These are phyloP conservation scores for Entamoeba dispar DNA, from an alignment of 208 protist species.

Conservation along the genomic window DNA sequence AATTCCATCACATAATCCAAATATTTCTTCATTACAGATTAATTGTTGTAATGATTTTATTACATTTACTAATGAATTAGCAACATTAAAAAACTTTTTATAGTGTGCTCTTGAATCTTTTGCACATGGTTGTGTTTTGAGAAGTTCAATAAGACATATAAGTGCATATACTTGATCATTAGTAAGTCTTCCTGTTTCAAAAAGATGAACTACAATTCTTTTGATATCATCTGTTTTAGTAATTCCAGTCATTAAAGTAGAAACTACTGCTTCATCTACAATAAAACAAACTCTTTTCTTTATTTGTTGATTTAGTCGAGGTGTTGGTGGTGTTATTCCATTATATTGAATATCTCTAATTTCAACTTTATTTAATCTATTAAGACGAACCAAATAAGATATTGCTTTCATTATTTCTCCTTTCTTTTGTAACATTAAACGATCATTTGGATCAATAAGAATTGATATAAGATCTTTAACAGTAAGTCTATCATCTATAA, in stretches of 20 bases:
- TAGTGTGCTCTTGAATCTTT: background rate
- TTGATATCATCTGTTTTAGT: background rate
- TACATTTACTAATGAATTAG: background rate
- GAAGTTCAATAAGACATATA: background rate
- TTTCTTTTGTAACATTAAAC: background rate
- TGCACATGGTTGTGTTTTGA: background rate
- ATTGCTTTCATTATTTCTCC: background rate
- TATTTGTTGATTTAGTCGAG: background rate
- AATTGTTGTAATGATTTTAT: background rate
- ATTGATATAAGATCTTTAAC: background rate
- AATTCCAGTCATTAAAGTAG: background rate
- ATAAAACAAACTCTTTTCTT: background rate
- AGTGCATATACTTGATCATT: background rate
- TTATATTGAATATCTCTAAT: background rate
- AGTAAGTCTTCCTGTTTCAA: background rate
- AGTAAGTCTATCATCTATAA: background rate
- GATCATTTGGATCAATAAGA: background rate
- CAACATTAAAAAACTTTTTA: background rate
- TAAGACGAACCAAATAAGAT: background rate
- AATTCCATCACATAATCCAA: background rate
- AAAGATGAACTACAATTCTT: background rate
- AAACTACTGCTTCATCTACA: background rate
- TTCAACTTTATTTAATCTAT: background rate
- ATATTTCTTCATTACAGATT: background rate
- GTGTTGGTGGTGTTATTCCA: background rate